A percentile compares a stretch with the other conserved stretches of the same genome.
These are phyloP conservation scores for Verbena officinalis DNA, from an alignment of 257 asterid genomes.

Conservation along the genomic window DNA sequence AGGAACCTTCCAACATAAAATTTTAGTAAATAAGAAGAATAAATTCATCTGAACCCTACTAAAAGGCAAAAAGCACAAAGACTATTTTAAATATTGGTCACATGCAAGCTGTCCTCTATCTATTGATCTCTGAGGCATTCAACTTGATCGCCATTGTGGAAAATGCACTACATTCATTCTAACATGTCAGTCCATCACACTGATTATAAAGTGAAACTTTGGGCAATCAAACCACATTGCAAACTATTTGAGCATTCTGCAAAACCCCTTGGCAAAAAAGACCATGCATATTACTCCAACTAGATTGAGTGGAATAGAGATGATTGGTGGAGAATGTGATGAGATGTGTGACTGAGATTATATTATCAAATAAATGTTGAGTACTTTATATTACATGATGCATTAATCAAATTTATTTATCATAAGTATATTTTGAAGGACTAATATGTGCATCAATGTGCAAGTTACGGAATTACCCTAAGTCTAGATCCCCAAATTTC, in stretches of 20 bases:
- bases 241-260: neutral
- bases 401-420: too few relatives aligned
- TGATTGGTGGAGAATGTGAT: too few relatives aligned
- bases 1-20: neutral
- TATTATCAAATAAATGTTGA: too few relatives aligned
- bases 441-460: too few relatives aligned
- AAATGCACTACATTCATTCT: slow-evolving; percentile 1
- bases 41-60: neutral
- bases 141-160: neutral
- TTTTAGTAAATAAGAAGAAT: slow-evolving; percentile 8
- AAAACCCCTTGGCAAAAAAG: neutral
- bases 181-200: neutral
- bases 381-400: too few relatives aligned
- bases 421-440: too few relatives aligned
- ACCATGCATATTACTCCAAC: neutral
- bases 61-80: neutral
- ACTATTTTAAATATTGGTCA: neutral
- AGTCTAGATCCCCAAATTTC: too few relatives aligned
- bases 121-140: neutral
- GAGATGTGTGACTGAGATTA: too few relatives aligned
- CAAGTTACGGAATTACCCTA: too few relatives aligned
- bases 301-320: too few relatives aligned
- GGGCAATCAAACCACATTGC: neutral
- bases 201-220: neutral
- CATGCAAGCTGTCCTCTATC: neutral